These are phyloP conservation scores for Backusella mclennaniae DNA, from an alignment of 192 early-diverging fungal species.

Conservation along the genomic window DNA sequence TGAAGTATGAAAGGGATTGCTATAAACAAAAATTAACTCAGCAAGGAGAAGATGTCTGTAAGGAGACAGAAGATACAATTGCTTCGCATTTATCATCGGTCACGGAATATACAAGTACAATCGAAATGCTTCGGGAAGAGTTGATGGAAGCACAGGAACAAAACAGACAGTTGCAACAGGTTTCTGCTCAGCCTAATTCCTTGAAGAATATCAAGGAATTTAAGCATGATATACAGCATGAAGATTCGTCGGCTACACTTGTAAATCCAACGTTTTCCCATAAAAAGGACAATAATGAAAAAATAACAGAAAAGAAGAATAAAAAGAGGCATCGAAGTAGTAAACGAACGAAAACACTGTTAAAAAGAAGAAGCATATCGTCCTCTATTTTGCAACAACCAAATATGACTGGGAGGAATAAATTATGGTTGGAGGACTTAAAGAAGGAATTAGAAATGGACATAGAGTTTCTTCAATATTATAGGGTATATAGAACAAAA, in stretches of 20 bases:
- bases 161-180: background rate
- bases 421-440: background rate
- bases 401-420: background rate
- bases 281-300: background rate
- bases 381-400: background rate
- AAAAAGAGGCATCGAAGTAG: background rate
- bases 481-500: background rate
- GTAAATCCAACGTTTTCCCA: background rate
- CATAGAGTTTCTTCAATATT: background rate
- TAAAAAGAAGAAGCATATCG: background rate
- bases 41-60: background rate
- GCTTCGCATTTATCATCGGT: background rate
- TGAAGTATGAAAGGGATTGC: constrained; percentile 8
- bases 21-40: background rate
- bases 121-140: background rate
- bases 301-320: background rate
- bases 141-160: background rate
- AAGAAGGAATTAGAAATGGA: background rate
- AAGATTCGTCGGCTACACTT: constrained; percentile 10
- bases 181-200: background rate
- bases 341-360: constrained; percentile 3
- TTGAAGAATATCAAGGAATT: background rate
- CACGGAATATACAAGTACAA: background rate
- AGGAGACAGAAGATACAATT: background rate
- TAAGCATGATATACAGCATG: background rate